phyloP scores from a whole-genome alignment of 2,329 filamentous ascomycete species.

The Stenocarpella maydis region DNA sequence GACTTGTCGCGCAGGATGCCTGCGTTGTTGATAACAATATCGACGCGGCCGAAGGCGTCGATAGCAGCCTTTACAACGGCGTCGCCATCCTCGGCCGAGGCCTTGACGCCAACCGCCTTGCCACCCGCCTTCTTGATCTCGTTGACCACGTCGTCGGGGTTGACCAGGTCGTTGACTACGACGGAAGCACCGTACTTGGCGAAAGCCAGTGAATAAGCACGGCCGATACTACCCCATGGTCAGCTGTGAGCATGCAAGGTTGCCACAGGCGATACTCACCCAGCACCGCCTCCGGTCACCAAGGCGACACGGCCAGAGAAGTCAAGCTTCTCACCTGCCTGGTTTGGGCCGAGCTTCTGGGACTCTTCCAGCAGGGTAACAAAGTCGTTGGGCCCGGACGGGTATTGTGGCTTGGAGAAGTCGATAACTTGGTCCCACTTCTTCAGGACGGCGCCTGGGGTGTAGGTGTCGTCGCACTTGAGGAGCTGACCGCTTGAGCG shows the following conservation, averaged over 20 bases:
- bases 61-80: conserved; percentile 91
- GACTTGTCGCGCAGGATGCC: conserved; percentile 98
- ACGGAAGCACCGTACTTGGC: conserved; percentile 83
- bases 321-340: conserved; percentile 76
- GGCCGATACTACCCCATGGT: conserved; percentile 72
- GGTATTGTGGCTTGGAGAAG: conserved; percentile 85
- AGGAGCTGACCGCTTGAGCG: conserved; percentile 87
- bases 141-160: conserved; percentile 88
- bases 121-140: conserved; percentile 93
- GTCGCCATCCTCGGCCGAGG: conserved; percentile 91
- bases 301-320: conserved; percentile 87
- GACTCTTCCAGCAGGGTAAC: conserved; percentile 85
- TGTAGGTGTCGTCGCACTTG: conserved; percentile 88
- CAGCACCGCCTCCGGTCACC: conserved; percentile 87
- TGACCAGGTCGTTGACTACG: conserved; percentile 94
- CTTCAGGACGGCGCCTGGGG: conserved; percentile 84
- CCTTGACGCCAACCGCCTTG: conserved; percentile 91
- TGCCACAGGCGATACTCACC: conserved; percentile 52
- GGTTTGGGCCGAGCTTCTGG: conserved; percentile 77
- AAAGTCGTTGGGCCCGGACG: conserved; percentile 87
- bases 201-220: conserved; percentile 86
- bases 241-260: neutral
- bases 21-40: conserved; percentile 97
- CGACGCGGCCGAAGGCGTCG: conserved; percentile 90
- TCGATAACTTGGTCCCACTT: conserved; percentile 90